Evolutionary conservation across 805 yeast species (phyloP).

Genomic region (Candida sphagnicola): DNA sequence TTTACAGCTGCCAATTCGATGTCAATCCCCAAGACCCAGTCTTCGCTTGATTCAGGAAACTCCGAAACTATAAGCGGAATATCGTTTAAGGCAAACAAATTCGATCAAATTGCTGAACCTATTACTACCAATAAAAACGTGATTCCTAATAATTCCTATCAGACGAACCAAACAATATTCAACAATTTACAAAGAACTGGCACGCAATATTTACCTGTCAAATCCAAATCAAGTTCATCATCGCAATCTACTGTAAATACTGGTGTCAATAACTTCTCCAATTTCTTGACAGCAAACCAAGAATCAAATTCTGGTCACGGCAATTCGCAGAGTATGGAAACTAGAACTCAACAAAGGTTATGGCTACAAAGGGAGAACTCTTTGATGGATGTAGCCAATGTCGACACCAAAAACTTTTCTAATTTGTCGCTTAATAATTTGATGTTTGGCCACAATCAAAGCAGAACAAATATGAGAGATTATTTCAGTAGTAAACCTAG

Average conservation of each 20-base stretch:
- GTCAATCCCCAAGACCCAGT: background rate
- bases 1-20: conserved; percentile 1
- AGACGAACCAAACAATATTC: conserved; percentile 39
- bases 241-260: conserved; percentile 10
- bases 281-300: conserved; percentile 18
- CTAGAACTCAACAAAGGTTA: conserved; percentile 77
- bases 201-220: conserved; percentile 26
- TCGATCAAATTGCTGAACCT: conserved; percentile 26
- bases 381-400: conserved; percentile 49
- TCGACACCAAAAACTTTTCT: conserved; percentile 31
- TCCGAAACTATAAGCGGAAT: conserved; percentile 26
- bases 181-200: conserved; percentile 38
- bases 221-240: conserved; percentile 6
- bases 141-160: conserved; percentile 35
- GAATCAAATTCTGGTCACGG: conserved; percentile 8
- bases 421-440: conserved; percentile 35
- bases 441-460: conserved; percentile 34
- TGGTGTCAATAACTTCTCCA: conserved; percentile 28
- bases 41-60: conserved; percentile 5
- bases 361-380: conserved; percentile 83
- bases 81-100: conserved; percentile 28
- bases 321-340: conserved; percentile 30
- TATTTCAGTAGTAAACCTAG: conserved; percentile 5
- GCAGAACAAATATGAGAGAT: conserved; percentile 15
- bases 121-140: conserved; percentile 28